Conservation (phyloP, 2,329 filamentous ascomycete species). For the Grosmannia huntii region DNA sequence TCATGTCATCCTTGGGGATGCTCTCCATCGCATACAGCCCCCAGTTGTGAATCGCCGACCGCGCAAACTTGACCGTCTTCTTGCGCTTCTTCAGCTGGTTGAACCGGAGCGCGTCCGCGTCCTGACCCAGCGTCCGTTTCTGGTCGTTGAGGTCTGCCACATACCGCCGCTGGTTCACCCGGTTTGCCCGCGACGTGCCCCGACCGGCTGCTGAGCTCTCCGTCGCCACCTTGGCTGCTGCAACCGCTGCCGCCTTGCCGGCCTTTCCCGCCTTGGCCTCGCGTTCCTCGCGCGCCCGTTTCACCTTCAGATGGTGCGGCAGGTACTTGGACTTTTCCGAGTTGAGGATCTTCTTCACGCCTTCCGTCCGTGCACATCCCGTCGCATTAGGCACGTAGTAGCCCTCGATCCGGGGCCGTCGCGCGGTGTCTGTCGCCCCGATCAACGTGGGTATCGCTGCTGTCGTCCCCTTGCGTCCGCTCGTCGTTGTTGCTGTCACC, state of each 20-base stretch:
- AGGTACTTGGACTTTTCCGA: constrained; percentile 97
- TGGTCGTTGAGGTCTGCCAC: constrained; percentile 93
- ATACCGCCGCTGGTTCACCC: constrained; percentile 88
- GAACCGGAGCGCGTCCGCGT: constrained; percentile 89
- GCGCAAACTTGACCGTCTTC: constrained; percentile 95
- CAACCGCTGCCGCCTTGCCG: constrained; percentile 53
- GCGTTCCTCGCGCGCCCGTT: constrained; percentile 82
- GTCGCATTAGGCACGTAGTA: constrained; percentile 78
- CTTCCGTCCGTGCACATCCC: constrained; percentile 82
- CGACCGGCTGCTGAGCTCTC: constrained; percentile 67
- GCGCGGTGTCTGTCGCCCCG: constrained; percentile 12
- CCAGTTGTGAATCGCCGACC: constrained; percentile 98
- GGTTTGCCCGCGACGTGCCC: constrained; percentile 82
- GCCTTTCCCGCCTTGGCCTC: constrained; percentile 56
- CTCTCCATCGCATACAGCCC: constrained; percentile 96
- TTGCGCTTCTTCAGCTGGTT: constrained; percentile 99
- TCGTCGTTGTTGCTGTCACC: background rate
- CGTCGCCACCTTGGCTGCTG: constrained; percentile 59
- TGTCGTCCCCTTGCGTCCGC: constrained; percentile 1
- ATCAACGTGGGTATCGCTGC: constrained; percentile 9
- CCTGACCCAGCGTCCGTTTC: constrained; percentile 70
- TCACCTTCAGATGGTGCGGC: constrained; percentile 92
- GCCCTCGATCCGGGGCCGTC: constrained; percentile 36
- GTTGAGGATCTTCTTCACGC: constrained; percentile 88
- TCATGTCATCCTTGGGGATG: constrained; percentile 96